Evolutionary conservation across 805 yeast genomes (phyloP), one percentile per base, ranked within the genome.

Genomic region (Metschnikowia proteae): DNA sequence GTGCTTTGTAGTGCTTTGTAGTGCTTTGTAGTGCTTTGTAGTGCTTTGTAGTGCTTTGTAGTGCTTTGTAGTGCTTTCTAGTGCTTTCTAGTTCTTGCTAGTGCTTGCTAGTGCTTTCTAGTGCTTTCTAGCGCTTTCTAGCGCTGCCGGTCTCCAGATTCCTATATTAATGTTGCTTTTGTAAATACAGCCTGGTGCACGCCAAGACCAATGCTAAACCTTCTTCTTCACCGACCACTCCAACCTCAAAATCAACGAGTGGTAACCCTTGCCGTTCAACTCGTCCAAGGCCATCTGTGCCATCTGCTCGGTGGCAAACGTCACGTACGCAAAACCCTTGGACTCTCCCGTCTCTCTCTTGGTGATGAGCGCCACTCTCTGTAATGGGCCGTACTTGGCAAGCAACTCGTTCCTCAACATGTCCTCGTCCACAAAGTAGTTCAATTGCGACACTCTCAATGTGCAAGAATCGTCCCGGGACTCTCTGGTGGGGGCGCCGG

Each of bases 261-360:
- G 87, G 79, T 86, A 86, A 78, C 97, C 96, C 75, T 82, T 86
- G 62, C 97, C 97, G 67, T 94, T 79, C 70, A 90, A 78, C 47
- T 64, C 67, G 54, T 86, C 83, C 70, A 86, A 74, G 45, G 97
- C 98, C 56, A 66, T 68, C 70, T 86, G 84, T 38, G 98, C 99
- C 58, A 72, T 74, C 49, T 69, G 67, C 63, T 82, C 82, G 48
- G 83, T 78, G 51, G 78, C 80, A 67, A 87, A 87, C 52, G 92
- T 84, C 56, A 91, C 95, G 69, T 88, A 94, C 5, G 98, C 98
- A 69, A 92, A 83, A 64, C 99, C 99, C 73, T 89, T 86, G 39
- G 96, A 87, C 69, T 84, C 85, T 56, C 96, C 94, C 27, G 98
- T 94, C 61, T 87, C 96, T 73, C 89, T 86, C 73, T 90, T 88